Evolutionary conservation across 371 early-diverging fungal genomes (phyloP), one percentile per base, ranked within the genome.

Genomic region (Parasitella parasitica): DNA sequence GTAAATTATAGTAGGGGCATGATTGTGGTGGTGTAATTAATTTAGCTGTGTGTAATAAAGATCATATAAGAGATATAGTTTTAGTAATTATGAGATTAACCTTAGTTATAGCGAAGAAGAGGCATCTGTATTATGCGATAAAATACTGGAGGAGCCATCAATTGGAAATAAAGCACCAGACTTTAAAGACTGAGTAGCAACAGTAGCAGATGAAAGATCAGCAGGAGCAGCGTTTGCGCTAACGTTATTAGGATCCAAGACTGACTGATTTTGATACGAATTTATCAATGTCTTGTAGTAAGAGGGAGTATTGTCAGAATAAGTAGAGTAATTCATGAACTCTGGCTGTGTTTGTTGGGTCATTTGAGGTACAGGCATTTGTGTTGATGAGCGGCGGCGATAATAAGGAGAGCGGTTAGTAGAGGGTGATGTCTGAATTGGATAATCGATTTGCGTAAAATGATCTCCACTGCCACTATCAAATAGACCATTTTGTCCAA

Each of bases 401-500:
- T 52, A 41, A 34, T 36, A 49, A 22, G 59, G 51, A 6, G 48
- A 49, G 11, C 51, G 52, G n/a, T 7, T 52, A 7, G 22, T 20
- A n/a, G 61, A 11, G 12, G 38, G 39, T 11, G 52, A 32, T 22
- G 43, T 30, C 7, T 60, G 61, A 15, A 41, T 39, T 34, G 52
- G 61, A 41, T 60, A 60, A 7, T 52, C 38, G 0, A n/a, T 28
- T 28, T 50, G 52, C 3, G 39, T 22, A 41, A 34, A 60, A 1
- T 46, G 46, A 4, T 39, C 34, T 13, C 43, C 32, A 13, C 24
- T 41, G 22, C 22, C 12, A 22, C 11, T 16, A 41, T 60, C 61
- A 53, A 53, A 60, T 38, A 60, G 43, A 0, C 61, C 61, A 32
- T 60, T 41, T 6, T 41, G 52, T 0, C 61, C 61, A 60, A 60